Evolutionary conservation across 192 early-diverging fungal species (phyloP).

Genomic region (Allomyces arbusculus): DNA sequence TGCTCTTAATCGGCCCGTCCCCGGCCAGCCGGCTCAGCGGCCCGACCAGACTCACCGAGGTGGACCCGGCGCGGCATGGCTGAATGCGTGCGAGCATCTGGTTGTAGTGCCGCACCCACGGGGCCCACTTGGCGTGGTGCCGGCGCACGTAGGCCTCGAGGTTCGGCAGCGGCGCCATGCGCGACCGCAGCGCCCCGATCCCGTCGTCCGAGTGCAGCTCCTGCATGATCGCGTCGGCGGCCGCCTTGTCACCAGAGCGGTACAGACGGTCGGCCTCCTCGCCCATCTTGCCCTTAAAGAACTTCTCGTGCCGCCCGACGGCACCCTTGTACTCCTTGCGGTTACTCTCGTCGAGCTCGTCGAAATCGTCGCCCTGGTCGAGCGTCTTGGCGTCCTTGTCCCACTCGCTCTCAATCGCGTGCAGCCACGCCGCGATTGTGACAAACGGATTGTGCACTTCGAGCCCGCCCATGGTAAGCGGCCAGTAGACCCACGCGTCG

Average conservation of each 20-base stretch:
- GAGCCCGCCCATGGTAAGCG: conserved; percentile 3
- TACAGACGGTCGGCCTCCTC: too few species aligned
- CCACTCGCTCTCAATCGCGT: background rate
- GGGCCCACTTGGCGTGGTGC: background rate
- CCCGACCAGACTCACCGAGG: too few species aligned
- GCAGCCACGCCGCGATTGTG: conserved; percentile 1
- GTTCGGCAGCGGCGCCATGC: background rate
- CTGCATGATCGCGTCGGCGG: background rate
- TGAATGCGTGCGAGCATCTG: background rate
- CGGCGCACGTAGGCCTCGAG: background rate
- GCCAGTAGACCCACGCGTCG: conserved; percentile 7
- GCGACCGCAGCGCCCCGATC: background rate
- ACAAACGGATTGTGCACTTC: conserved; percentile 4
- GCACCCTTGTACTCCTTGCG: background rate
- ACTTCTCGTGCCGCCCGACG: background rate
- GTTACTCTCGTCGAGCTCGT: background rate
- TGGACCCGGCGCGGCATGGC: background rate
- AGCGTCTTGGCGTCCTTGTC: background rate
- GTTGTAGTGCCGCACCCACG: background rate
- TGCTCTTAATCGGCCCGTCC: background rate
- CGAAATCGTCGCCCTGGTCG: background rate
- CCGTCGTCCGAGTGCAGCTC: background rate
- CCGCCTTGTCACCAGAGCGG: background rate
- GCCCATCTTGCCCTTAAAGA: background rate
- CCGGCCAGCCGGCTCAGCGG: background rate